phyloP scores from a whole-genome alignment of 1,284 basidiomycete species.

The Apiotrichum siamense region DNA sequence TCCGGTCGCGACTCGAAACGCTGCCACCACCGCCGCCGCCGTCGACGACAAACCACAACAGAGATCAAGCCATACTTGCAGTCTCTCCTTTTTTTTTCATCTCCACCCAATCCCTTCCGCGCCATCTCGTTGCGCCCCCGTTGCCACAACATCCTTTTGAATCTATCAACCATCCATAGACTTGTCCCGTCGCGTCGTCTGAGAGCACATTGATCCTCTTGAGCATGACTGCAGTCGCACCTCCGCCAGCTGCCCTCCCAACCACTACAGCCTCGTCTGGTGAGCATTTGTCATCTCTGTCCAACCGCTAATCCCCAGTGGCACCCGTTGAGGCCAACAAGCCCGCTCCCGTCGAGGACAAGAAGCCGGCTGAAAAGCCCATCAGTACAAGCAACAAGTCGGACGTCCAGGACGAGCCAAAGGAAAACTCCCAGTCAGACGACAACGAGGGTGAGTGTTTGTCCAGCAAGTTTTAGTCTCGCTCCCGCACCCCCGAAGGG shows the following conservation, averaged over 20 bases:
- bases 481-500: background rate
- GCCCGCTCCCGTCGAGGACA: slow-evolving; percentile 1
- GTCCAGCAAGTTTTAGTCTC: background rate
- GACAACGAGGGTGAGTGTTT: slow-evolving; percentile 9
- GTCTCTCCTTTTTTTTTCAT: no score
- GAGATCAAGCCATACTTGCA: no score
- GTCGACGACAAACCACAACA: no score
- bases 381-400: background rate
- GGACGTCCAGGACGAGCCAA: background rate
- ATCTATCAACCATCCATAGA: background rate
- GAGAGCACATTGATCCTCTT: background rate
- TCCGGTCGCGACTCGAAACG: no score
- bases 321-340: slow-evolving; percentile 4
- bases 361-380: slow-evolving; percentile 5
- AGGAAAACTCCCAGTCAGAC: background rate
- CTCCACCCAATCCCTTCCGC: no score
- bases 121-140: no score
- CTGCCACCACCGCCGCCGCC: no score
- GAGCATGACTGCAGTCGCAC: slow-evolving; percentile 20
- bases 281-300: slow-evolving; percentile 1
- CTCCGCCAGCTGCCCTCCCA: slow-evolving; percentile 15
- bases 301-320: background rate
- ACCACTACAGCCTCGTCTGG: slow-evolving; percentile 6
- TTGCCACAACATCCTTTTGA: no score
- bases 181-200: background rate